Evolutionary conservation across 2,329 filamentous ascomycete species (phyloP), one percentile per base, ranked within the genome.

Genomic region (Penicillium fuscoglaucum): DNA sequence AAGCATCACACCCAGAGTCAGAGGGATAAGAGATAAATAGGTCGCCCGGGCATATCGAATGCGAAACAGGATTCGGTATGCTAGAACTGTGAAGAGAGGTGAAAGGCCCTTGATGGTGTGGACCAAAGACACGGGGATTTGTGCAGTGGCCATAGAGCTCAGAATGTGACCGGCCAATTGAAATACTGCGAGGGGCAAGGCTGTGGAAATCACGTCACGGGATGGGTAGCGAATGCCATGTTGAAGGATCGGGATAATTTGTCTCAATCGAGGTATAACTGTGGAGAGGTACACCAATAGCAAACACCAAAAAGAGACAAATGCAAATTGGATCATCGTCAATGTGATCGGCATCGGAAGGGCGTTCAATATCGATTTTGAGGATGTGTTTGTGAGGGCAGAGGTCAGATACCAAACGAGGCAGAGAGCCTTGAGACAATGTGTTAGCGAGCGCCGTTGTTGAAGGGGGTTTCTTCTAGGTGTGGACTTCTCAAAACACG

Each of bases 91-190:
- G 74, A 99, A 96, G 8, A 99, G 82, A 4, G 95, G 95, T 3
- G 93, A 98, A 28, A 99, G 85, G 8, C 95, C 95, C 79, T 99
- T 99, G 78, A 99, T 98, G 1, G 95, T 99, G 76, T 99, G 95
- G 4, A 99, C 95, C 37, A 99, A 84, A 7, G 95, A 98, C 1
- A 99, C 95, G 0, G 95, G 93, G 55, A 99, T 98, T 73, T 92
- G 90, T 51, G 91, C 89, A 33, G 93, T 99, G 29, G 95, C 93
- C 64, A 92, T 95, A 6, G 93, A 96, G 74, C 91, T 96, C 45
- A 98, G 81, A 41, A 99, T 89, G 76, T 99, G 95, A 6, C 95
- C 95, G 37, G 89, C 89, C 52, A 99, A 90, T 75, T 97, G 93
- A 75, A 99, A 99, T 29, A 89, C 83, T 1, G 95, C 93, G 35